Evolutionary conservation across 108 stramenopile genomes (phyloP).

Genomic region (Cyclotella baltica): DNA sequence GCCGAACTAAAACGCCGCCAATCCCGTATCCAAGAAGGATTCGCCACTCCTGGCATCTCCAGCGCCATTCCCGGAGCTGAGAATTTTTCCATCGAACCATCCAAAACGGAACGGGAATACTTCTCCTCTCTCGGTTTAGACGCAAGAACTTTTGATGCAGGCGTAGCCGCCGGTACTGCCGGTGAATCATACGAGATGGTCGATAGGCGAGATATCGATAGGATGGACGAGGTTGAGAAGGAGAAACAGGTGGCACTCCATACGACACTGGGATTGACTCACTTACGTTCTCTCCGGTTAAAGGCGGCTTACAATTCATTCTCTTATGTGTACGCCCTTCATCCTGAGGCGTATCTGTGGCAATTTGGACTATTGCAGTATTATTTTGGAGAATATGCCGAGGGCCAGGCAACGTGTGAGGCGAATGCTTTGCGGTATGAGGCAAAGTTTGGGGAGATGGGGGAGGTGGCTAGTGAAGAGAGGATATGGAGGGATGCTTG

Average conservation of each 20-base stretch:
- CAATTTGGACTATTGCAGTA: constrained; percentile 83
- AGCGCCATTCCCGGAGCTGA: constrained; percentile 72
- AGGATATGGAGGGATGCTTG: constrained; percentile 87
- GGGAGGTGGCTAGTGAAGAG: constrained; percentile 77
- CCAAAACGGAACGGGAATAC: constrained; percentile 76
- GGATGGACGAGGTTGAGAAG: constrained; percentile 47
- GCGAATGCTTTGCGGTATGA: constrained; percentile 66
- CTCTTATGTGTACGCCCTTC: constrained; percentile 65
- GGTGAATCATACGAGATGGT: not conserved
- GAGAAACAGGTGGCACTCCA: constrained; percentile 62
- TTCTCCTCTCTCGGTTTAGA: constrained; percentile 41
- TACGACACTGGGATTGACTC: constrained; percentile 69
- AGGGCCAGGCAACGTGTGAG: constrained; percentile 68
- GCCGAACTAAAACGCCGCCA: constrained; percentile 74
- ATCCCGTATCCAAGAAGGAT: constrained; percentile 63
- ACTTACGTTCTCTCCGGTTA: constrained; percentile 65
- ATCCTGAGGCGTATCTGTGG: constrained; percentile 83
- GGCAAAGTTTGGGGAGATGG: constrained; percentile 49
- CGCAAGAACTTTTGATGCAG: constrained; percentile 50
- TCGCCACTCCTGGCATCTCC: constrained; percentile 71
- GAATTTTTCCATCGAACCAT: constrained; percentile 65
- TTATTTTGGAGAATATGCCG: constrained; percentile 65
- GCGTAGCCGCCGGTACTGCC: constrained; percentile 33
- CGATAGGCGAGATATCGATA: not conserved
- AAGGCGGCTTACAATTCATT: constrained; percentile 65